A percentile compares a stretch with the other conserved stretches of the same genome.
phyloP scores from a whole-genome alignment of 306 rosid genomes.

The Hippophae tibetana region DNA sequence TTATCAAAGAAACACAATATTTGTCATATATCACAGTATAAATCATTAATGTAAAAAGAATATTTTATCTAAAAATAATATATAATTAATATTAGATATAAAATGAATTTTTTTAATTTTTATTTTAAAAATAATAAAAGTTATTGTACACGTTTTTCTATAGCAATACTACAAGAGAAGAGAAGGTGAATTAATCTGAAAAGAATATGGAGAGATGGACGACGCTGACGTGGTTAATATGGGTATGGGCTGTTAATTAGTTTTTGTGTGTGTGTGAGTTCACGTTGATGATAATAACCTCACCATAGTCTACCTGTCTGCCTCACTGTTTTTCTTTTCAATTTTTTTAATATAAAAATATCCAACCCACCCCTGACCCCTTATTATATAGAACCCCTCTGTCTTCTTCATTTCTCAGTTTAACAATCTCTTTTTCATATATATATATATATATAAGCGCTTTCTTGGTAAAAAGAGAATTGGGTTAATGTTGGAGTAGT shows the following conservation, averaged over 20 bases:
- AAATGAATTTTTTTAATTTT: too few relatives aligned
- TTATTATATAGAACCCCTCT: constrained; percentile 4
- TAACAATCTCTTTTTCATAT: neutral
- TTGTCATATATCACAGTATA: too few relatives aligned
- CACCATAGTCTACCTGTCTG: constrained; percentile 34
- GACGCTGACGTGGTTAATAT: neutral
- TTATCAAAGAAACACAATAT: too few relatives aligned
- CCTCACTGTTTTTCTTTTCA: constrained; percentile 7
- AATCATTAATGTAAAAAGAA: too few relatives aligned
- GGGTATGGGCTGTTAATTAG: neutral
- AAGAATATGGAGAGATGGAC: neutral
- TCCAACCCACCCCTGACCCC: constrained; percentile 4
- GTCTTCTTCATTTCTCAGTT: constrained; percentile 15
- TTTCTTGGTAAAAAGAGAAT: neutral
- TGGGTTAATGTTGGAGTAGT: neutral
- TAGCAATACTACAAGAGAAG: neutral
- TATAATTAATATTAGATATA: too few relatives aligned
- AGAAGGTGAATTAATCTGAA: neutral
- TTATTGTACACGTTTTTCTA: too few relatives aligned
- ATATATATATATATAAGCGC: neutral
- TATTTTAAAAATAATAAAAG: too few relatives aligned
- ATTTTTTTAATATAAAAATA: neutral
- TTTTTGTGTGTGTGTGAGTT: constrained; percentile 11
- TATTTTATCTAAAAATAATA: too few relatives aligned
- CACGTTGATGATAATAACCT: constrained; percentile 41